Conservation (phyloP, 345 rosid species). For the Lepidium aucheri region DNA sequence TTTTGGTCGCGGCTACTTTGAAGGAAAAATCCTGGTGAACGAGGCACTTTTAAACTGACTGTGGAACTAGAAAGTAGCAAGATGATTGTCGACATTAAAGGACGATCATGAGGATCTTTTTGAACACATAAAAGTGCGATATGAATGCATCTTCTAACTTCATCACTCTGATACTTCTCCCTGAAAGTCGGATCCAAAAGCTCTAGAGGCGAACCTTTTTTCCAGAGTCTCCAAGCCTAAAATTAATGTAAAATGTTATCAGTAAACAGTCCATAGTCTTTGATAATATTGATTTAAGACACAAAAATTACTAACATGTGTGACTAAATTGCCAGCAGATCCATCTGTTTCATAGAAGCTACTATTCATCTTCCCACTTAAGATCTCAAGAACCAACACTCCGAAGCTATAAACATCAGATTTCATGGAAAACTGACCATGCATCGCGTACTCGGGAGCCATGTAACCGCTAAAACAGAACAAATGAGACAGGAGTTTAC, state of each 20-base stretch:
- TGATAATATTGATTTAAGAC: neutral
- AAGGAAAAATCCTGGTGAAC: slow-evolving; percentile 7
- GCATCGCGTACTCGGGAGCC: slow-evolving; percentile 37
- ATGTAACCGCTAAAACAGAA: slow-evolving; percentile 13
- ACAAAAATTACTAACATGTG: slow-evolving; percentile 8
- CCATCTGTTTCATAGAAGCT: slow-evolving; percentile 8
- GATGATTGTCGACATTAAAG: slow-evolving; percentile 15
- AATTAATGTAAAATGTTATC: neutral
- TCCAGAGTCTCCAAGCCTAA: slow-evolving; percentile 25
- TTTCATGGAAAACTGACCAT: slow-evolving; percentile 28
- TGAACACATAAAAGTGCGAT: slow-evolving; percentile 26
- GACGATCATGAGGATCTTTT: slow-evolving; percentile 12
- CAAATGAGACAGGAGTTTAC: neutral
- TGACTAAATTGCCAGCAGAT: slow-evolving; percentile 13
- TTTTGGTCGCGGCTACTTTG: neutral
- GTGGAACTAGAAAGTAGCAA: slow-evolving; percentile 32
- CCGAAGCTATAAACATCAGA: slow-evolving; percentile 22
- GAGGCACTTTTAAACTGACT: slow-evolving; percentile 21
- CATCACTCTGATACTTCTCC: neutral
- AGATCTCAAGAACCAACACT: slow-evolving; percentile 24
- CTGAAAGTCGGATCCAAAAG: neutral
- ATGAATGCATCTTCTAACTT: slow-evolving; percentile 16
- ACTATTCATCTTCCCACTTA: slow-evolving; percentile 21
- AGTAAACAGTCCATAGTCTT: neutral
- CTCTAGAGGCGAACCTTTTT: neutral